Base-by-base conservation (phyloP, 2,329 filamentous ascomycete genomes). In the Alternaria atra region DNA sequence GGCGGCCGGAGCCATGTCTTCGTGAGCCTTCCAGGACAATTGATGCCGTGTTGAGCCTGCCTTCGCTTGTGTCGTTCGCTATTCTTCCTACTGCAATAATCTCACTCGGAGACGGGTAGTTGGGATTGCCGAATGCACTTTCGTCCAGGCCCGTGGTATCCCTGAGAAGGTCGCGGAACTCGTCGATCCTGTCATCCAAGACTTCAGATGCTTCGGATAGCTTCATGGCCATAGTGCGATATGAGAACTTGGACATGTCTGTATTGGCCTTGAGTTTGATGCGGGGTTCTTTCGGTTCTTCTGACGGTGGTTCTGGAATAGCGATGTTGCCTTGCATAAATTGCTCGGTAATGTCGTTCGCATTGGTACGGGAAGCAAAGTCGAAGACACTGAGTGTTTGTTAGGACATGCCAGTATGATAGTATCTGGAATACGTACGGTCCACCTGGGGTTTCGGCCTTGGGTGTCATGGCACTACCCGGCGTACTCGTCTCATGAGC, bases 191-290 rank as follows among this genome's bases (percentile, higher is more conserved):
- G 79, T 98, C 94, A 79, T 99, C 95, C 7, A 98, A 85, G 44
- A 97, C 92, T 77, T 97, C 94, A 5, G 94, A 97, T 0, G 93
- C 89, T 76, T 97, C 94, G 5, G 92, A 94, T 6, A 95, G 84
- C 73, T 97, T 97, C 93, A 98, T 97, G 2, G 92, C 91, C 84
- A 98, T 90, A 2, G 93, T 92, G 75, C 94, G 95, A 80, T 98
- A 99, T 1, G 84, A 88, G 68, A 97, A 90, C 77, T 97, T 97
- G 77, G 94, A 93, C 73, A 93, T 86, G 76, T 98, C 94, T 1
- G 93, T 94, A 61, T 92, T 91, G 3, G 93, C 91, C 6, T 90
- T 94, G 20, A 97, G 85, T 75, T 91, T 94, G 76, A 98, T 89
- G 52, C 95, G 90, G 15, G 92, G 76, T 77, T 95, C 91, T 10